Conservation (phyloP, 2,329 filamentous ascomycete species). For the Eutypa lata region DNA sequence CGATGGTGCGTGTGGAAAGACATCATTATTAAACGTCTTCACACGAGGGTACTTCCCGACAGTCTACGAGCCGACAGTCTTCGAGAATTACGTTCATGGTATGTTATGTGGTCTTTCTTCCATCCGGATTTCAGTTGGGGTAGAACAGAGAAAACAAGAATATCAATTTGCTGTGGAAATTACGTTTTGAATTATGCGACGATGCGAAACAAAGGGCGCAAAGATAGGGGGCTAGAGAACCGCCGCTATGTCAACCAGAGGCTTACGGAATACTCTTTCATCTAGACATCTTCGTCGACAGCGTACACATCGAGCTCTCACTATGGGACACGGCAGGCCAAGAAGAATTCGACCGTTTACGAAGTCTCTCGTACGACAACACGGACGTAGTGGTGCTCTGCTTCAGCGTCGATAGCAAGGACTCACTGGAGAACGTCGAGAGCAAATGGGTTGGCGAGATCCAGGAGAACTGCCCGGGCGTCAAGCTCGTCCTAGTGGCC, state of each 20-base stretch:
- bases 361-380: constrained; percentile 93
- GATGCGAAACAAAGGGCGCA: too few species aligned
- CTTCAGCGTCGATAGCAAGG: constrained; percentile 94
- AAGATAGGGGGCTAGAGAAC: too few species aligned
- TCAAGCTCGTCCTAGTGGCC: constrained; percentile 91
- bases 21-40: constrained; percentile 94
- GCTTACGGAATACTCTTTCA: background rate
- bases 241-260: too few species aligned
- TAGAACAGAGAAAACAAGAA: background rate
- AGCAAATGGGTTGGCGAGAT: constrained; percentile 99
- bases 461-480: constrained; percentile 92
- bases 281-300: constrained; percentile 95
- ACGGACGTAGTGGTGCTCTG: constrained; percentile 99
- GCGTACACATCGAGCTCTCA: constrained; percentile 92
- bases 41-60: constrained; percentile 99
- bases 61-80: constrained; percentile 96
- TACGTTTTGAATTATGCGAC: too few species aligned
- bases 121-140: background rate
- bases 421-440: constrained; percentile 96
- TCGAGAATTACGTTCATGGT: constrained; percentile 99
- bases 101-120: constrained; percentile 29
- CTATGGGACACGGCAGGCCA: constrained; percentile 98
- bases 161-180: too few species aligned
- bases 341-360: constrained; percentile 96
- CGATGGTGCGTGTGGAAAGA: constrained; percentile 96